A percentile compares a stretch with the other conserved stretches of the same genome.
phyloP scores from a whole-genome alignment of 805 yeast genomes.

The Kuraishia capsulata region DNA sequence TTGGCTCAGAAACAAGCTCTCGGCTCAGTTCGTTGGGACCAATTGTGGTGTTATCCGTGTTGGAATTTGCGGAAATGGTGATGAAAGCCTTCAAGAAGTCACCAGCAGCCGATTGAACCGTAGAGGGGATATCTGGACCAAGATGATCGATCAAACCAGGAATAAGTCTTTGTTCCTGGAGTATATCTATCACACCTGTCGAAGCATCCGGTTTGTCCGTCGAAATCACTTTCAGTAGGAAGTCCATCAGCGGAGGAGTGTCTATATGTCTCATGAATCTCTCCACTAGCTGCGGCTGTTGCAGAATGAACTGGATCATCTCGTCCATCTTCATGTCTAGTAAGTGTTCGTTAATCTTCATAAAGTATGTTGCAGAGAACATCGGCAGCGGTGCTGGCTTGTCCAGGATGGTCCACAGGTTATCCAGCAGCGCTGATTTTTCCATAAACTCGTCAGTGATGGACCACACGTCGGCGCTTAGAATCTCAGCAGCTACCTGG shows the following conservation, averaged over 20 bases:
- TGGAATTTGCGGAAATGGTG: slow-evolving; percentile 89
- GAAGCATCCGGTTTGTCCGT: slow-evolving; percentile 88
- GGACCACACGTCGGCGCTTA: slow-evolving; percentile 91
- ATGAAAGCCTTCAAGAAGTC: slow-evolving; percentile 92
- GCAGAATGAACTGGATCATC: slow-evolving; percentile 60
- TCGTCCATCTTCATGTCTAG: slow-evolving; percentile 84
- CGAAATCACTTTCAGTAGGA: slow-evolving; percentile 77
- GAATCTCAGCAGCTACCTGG: slow-evolving; percentile 77
- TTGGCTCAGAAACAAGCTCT: slow-evolving; percentile 71
- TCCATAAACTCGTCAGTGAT: slow-evolving; percentile 86
- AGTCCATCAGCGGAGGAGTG: slow-evolving; percentile 92
- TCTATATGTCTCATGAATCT: slow-evolving; percentile 80
- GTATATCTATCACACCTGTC: slow-evolving; percentile 73
- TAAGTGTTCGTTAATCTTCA: slow-evolving; percentile 85
- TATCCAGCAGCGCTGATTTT: slow-evolving; percentile 50
- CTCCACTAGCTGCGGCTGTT: slow-evolving; percentile 64
- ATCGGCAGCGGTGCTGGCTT: slow-evolving; percentile 59
- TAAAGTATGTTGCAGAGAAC: slow-evolving; percentile 75
- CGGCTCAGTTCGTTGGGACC: slow-evolving; percentile 95
- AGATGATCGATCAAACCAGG: slow-evolving; percentile 64
- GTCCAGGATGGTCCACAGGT: slow-evolving; percentile 76
- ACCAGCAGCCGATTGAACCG: slow-evolving; percentile 87
- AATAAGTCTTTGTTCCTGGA: slow-evolving; percentile 66
- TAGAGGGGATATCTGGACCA: slow-evolving; percentile 56
- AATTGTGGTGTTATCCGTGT: slow-evolving; percentile 81